Evolutionary conservation across 108 stramenopile species (phyloP).

Genomic region (Craspedostauros australis): DNA sequence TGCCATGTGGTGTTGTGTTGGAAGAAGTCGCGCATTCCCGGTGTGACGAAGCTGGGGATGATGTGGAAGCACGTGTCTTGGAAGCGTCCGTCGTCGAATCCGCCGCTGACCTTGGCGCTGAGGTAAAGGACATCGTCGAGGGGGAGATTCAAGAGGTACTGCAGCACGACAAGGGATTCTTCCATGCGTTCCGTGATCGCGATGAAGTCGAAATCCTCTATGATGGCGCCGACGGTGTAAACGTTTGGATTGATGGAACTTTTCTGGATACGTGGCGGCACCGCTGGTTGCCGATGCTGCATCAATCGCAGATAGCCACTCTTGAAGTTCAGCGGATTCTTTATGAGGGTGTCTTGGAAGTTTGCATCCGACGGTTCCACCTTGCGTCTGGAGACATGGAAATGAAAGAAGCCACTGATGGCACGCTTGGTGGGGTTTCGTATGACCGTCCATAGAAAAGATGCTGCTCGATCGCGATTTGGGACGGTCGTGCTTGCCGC

Average conservation of each 20-base stretch:
- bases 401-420: constrained; percentile 35
- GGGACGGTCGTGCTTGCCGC: background rate
- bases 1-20: background rate
- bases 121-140: constrained; percentile 20
- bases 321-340: background rate
- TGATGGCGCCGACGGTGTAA: constrained; percentile 17
- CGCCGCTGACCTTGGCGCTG: constrained; percentile 12
- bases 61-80: constrained; percentile 4
- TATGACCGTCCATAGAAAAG: constrained; percentile 21
- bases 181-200: constrained; percentile 23
- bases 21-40: constrained; percentile 1
- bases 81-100: constrained; percentile 11
- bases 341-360: background rate
- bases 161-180: constrained; percentile 24
- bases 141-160: constrained; percentile 18
- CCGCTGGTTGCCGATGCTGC: no score
- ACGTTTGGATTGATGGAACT: no score
- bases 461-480: background rate
- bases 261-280: no score
- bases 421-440: constrained; percentile 22
- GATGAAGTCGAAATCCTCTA: constrained; percentile 37
- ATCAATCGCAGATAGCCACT: constrained; percentile 5
- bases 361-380: constrained; percentile 20
- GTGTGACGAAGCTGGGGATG: constrained; percentile 1
- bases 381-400: constrained; percentile 10